Percentiles rank a stretch among this genome's conserved stretches.
Evolutionary conservation across 257 asterid species (phyloP).

Genomic region (Echium plantagineum): DNA sequence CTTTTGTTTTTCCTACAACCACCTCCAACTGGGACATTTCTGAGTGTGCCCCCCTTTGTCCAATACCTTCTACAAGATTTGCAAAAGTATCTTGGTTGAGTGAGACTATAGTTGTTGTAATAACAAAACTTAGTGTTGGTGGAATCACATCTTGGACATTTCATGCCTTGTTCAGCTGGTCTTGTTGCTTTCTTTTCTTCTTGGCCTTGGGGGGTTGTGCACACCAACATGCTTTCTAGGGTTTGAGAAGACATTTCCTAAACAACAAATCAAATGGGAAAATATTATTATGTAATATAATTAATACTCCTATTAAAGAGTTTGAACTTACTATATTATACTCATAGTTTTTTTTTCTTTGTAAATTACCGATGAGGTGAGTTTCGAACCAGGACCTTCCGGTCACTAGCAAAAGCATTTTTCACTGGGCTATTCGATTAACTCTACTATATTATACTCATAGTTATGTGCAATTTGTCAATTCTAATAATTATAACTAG

Average conservation of each 20-base stretch:
- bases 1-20: slow-evolving; percentile 77
- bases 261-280: not conserved
- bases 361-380: too few species aligned
- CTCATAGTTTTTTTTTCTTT: too few species aligned
- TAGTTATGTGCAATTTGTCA: too few species aligned
- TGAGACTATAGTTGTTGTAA: slow-evolving; percentile 90
- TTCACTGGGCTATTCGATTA: too few species aligned
- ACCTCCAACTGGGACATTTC: slow-evolving; percentile 94
- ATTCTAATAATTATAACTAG: too few species aligned
- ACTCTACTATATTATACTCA: too few species aligned
- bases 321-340: too few species aligned
- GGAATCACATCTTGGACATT: slow-evolving; percentile 93
- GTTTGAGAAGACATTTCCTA: slow-evolving; percentile 71
- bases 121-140: slow-evolving; percentile 87
- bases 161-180: slow-evolving; percentile 55
- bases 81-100: slow-evolving; percentile 94
- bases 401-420: too few species aligned
- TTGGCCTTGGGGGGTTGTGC: slow-evolving; percentile 49
- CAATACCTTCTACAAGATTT: slow-evolving; percentile 91
- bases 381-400: too few species aligned
- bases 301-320: too few species aligned
- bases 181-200: slow-evolving; percentile 66
- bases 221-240: slow-evolving; percentile 67
- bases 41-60: slow-evolving; percentile 90
- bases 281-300: too few species aligned